Evolutionary conservation across 1,284 basidiomycete genomes (phyloP), one percentile per base, ranked within the genome.

Genomic region (Wallemia hederae): DNA sequence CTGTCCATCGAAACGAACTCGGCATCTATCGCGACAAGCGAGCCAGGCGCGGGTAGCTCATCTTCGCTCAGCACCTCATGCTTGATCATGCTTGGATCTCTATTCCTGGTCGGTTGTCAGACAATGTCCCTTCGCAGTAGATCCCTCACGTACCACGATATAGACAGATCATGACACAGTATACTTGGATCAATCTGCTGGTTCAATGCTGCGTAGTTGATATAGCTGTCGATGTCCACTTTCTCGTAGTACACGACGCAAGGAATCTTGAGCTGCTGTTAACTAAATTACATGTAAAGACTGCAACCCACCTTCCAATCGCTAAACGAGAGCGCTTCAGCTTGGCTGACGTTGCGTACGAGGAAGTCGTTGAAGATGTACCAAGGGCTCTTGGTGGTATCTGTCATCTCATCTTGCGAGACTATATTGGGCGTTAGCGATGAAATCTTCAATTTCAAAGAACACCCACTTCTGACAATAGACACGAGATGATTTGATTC

Each of bases 1-100:
- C 89, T 84, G 69, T 97, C 89, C 75, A 99, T 83, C 19, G 83
- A 84, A 5, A 98, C 91, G 69, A 99, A 98, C 69, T 98, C 94
- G 1, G 94, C 89, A 68, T 98, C 94, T 64, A 99, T 97, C 1
- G 91, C 81, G 24, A 98, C 81, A 56, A 94, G 73, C 1, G 84
- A 91, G 1, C 90, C 92, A 11, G 82, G 81, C 61, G 71, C 77
- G 0, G 90, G 92, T 22, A 94, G 70, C 70, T 97, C 92, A n/a
- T 82, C 78, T 19, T 73, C 71, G 1, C 72, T 70, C 27, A 97
- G 72, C 33, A 78, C 74, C 63, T 58, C 78, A 66, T 97, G 91
- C 68, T 84, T 85, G 66, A 92, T 80, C 62, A 78, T 69, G 55
- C 68, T 75, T 19, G 75, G 73, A 66, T 90, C 81, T 1, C 89